A percentile compares a stretch with the other conserved stretches of the same genome.
Evolutionary conservation across 305 asterid species (phyloP).

Genomic region (Fraxinus ornus): DNA sequence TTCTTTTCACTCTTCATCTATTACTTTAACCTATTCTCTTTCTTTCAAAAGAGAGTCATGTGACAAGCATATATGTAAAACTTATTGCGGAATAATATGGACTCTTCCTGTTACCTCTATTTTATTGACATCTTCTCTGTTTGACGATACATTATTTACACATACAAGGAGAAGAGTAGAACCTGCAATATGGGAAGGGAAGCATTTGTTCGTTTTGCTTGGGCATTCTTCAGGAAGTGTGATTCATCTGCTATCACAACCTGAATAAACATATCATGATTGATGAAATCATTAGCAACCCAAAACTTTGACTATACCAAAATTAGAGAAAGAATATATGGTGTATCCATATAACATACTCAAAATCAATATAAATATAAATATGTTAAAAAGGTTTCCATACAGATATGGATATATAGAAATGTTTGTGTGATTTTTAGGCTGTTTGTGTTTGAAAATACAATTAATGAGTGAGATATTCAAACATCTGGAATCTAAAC

Average conservation of each 20-base stretch:
- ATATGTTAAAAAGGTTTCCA: not conserved
- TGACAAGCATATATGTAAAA: constrained; percentile 5
- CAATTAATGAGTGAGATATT: constrained; percentile 13
- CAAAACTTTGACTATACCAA: constrained; percentile 18
- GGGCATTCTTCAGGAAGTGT: constrained; percentile 92
- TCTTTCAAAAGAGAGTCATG: constrained; percentile 5
- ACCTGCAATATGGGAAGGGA: constrained; percentile 92
- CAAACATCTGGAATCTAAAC: constrained; percentile 7
- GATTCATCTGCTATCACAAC: constrained; percentile 97
- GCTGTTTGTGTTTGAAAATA: not conserved
- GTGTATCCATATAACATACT: not conserved
- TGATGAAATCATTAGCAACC: constrained; percentile 23
- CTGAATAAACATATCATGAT: constrained; percentile 46
- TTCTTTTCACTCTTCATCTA: constrained; percentile 14
- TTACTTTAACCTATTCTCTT: constrained; percentile 7
- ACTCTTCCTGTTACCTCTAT: constrained; percentile 10
- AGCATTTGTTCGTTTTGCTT: constrained; percentile 88
- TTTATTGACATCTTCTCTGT: not conserved
- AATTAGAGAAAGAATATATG: constrained; percentile 9
- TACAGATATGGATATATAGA: not conserved
- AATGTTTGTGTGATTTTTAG: constrained; percentile 7
- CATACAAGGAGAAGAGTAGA: constrained; percentile 14
- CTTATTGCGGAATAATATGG: not conserved
- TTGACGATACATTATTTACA: constrained; percentile 9
- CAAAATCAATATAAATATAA: not conserved